Percentiles rank a stretch among this genome's conserved stretches.
phyloP scores from a whole-genome alignment of 2,329 filamentous ascomycete genomes.

The Ilyonectria sp. region DNA sequence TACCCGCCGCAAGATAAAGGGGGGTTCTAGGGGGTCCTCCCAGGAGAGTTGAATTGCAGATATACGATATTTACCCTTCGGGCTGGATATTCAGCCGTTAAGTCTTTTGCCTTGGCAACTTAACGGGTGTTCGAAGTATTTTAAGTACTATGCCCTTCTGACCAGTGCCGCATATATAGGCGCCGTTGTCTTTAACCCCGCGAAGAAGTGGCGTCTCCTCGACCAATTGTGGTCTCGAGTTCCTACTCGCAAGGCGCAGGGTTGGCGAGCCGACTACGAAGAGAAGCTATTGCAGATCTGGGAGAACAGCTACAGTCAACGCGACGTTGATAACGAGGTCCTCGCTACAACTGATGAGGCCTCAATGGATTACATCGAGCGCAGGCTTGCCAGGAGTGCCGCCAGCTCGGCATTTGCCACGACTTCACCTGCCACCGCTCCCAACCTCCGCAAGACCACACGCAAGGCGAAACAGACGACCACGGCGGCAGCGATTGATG shows the following conservation, averaged over 20 bases:
- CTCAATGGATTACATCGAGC: conserved; percentile 6
- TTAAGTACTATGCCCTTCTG: conserved; percentile 3
- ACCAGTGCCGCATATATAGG: conserved; percentile 10
- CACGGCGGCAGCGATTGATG: background rate
- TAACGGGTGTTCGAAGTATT: too few relatives aligned
- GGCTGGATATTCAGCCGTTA: too few relatives aligned
- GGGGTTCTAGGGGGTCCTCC: too few relatives aligned
- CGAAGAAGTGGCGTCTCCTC: conserved; percentile 15
- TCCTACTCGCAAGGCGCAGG: background rate
- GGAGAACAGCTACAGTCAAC: conserved; percentile 9
- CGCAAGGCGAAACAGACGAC: background rate
- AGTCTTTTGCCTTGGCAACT: too few relatives aligned
- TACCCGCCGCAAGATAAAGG: too few relatives aligned
- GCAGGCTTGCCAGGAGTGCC: background rate
- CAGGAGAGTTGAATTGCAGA: too few relatives aligned
- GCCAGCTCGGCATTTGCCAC: background rate
- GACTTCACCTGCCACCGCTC: background rate
- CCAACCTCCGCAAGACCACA: background rate
- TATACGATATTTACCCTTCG: too few relatives aligned
- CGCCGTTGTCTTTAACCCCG: conserved; percentile 6
- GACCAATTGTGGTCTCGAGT: conserved; percentile 13
- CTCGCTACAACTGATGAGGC: background rate
- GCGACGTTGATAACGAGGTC: conserved; percentile 2
- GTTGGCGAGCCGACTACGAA: conserved; percentile 5
- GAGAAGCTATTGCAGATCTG: conserved; percentile 12